A percentile compares a stretch with the other conserved stretches of the same genome.
phyloP scores from a whole-genome alignment of 176 grass and related monocot genomes.

The Bolboschoenus planiculmis region DNA sequence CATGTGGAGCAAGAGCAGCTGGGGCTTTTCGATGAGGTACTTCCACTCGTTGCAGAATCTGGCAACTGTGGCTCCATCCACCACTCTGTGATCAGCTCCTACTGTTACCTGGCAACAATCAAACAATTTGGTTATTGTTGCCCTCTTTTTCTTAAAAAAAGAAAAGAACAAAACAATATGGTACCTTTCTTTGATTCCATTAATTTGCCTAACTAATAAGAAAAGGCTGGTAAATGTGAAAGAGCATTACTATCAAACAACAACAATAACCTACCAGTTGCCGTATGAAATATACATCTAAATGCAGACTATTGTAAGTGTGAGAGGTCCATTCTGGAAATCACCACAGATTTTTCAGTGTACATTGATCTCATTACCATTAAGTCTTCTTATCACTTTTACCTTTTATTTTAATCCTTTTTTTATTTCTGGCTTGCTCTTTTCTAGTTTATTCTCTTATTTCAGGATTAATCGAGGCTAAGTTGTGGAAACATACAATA shows the following conservation, averaged over 20 bases:
- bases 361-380: not conserved
- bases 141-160: not conserved
- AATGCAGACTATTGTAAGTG: not conserved
- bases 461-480: not conserved
- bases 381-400: not conserved
- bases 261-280: not conserved
- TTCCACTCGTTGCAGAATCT: conserved; percentile 98
- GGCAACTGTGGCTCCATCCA: conserved; percentile 81
- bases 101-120: conserved; percentile 48
- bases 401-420: not conserved
- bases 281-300: not conserved
- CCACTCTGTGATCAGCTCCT: conserved; percentile 87
- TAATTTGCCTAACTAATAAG: not conserved
- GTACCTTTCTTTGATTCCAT: not conserved
- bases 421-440: not conserved
- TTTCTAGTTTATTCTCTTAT: not conserved
- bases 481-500: not conserved
- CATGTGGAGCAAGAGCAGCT: conserved; percentile 75
- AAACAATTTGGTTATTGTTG: not conserved
- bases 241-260: not conserved
- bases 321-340: not conserved
- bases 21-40: conserved; percentile 68
- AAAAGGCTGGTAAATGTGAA: not conserved
- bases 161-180: not conserved
- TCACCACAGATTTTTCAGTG: not conserved